Base-by-base conservation (phyloP, 2,329 filamentous ascomycete species). In the Penicillium sp. region DNA sequence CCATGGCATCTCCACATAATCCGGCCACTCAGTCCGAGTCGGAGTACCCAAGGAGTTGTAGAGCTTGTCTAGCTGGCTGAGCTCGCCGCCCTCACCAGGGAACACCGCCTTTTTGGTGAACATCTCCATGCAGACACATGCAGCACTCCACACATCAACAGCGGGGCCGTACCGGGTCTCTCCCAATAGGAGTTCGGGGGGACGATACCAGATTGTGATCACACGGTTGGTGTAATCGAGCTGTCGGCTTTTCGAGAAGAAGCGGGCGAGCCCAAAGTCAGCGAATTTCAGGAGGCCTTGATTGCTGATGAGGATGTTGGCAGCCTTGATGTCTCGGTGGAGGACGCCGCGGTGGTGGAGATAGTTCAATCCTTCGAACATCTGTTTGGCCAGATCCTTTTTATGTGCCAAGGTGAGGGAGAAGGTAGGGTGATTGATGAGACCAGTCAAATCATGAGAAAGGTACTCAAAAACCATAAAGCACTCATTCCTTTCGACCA, bases 401-500 rank as follows among this genome's bases (percentile, higher is more conserved):
- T 89, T 94, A 64, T 97, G 90, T 0, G 84, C 81, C 3, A 81
- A 72, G 25, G 93, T 86, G 10, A 98, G 78, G 44, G 83, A 84
- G 68, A 95, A 98, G 0, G 84, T 85, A 0, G 93, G 93, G 59
- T 98, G 93, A 57, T 97, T 97, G 45, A 98, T 79, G 20, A 98
- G 74, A 10, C 93, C 93, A 2, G 93, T 98, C 45, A 98, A 73
- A 64, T 98, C 93, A 63, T 98, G 93, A 1, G 93, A 91, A 20
- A 97, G 77, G 61, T 98, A 98, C 64, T 98, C 93, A 51, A 98
- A 98, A 3, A 98, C 93, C 93, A 98, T 98, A 68, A 94, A 98
- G 65, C 93, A 98, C 67, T 97, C 90, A 54, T 97, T 97, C 61
- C 85, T 87, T 69, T 98, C 93, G 2, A 98, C 93, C 93, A 98